Base-by-base conservation (phyloP, 2,329 filamentous ascomycete genomes). In the Cladosporium halotolerans region DNA sequence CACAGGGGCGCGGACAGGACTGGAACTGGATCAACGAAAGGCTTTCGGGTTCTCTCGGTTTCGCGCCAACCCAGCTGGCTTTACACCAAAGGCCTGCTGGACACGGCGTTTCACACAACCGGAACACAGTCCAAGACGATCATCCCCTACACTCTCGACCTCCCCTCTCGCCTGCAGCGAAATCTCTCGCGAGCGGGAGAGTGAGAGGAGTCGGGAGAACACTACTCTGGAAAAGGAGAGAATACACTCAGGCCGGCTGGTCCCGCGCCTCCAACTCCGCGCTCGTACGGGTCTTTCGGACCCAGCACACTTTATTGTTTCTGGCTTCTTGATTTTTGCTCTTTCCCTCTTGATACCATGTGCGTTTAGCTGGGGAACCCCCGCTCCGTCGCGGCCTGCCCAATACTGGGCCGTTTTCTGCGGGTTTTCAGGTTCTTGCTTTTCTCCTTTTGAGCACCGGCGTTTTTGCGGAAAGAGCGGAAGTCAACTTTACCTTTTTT, bases 261-360 rank as follows among this genome's bases (percentile, higher is more conserved):
- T 51, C n/a, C 40, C 40, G 40, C 16, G 28, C n/a, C 14, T 19
- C 23, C 32, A 31, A 18, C 32, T 42, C 16, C 41, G 9, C n/a
- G 8, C 36, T 39, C 36, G 10, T 3, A 39, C 8, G 36, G n/a
- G n/a, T 13, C 10, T 44, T 36, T 42, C 40, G 34, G 31, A 34
- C 40, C 32, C 42, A 9, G 16, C 13, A 31, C 32, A 43, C 16
- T 32, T 32, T 44, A 9, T 32, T 39, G 36, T 14, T 32, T 44
- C 14, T 32, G 5, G 42, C 18, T 44, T 14, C 19, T 13, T 34
- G 31, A 31, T 44, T 18, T 44, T 44, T 39, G 8, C 36, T 39
- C n/a, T 28, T 43, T 40, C 48, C 44, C 48, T 44, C n/a, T 32
- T 40, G 48, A 51, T 51, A 51, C 48, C 48, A 51, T 51, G 48